These are phyloP conservation scores for Agaricus subrufescens DNA, from an alignment of 768 basidiomycete genomes.

Conservation along the genomic window DNA sequence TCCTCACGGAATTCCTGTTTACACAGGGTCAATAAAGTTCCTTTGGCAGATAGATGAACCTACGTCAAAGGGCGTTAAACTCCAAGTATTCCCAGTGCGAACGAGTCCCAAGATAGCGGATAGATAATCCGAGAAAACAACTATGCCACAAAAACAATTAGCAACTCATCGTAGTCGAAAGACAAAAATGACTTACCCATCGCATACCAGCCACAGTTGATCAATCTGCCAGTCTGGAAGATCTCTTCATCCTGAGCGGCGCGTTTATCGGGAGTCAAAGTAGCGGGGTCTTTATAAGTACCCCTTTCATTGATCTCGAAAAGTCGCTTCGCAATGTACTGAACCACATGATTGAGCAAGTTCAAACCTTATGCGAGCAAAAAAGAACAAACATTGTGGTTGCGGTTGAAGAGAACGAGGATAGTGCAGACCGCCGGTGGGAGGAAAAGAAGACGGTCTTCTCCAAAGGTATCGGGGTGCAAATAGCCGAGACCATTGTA, in stretches of 20 bases:
- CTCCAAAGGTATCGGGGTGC: slow-evolving; percentile 70
- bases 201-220: slow-evolving; percentile 81
- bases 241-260: slow-evolving; percentile 65
- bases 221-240: slow-evolving; percentile 77
- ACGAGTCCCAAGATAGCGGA: slow-evolving; percentile 76
- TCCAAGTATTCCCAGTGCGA: slow-evolving; percentile 73
- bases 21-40: neutral
- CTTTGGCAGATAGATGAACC: slow-evolving; percentile 14
- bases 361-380: neutral
- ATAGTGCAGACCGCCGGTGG: slow-evolving; percentile 72
- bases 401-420: slow-evolving; percentile 86
- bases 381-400: slow-evolving; percentile 65
- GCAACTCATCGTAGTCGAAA: neutral
- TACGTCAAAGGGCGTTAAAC: slow-evolving; percentile 68
- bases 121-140: slow-evolving; percentile 84
- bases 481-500: slow-evolving; percentile 64
- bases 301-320: slow-evolving; percentile 79
- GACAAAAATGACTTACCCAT: slow-evolving; percentile 27
- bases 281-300: slow-evolving; percentile 52
- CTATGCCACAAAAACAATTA: slow-evolving; percentile 16
- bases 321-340: slow-evolving; percentile 79
- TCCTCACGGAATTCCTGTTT: slow-evolving; percentile 57
- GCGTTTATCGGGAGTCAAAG: slow-evolving; percentile 32
- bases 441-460: slow-evolving; percentile 73
- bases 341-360: neutral